Percentiles rank a stretch among this genome's conserved stretches.
phyloP scores from a whole-genome alignment of 192 early-diverging fungal genomes.

The Coemansia sp. region DNA sequence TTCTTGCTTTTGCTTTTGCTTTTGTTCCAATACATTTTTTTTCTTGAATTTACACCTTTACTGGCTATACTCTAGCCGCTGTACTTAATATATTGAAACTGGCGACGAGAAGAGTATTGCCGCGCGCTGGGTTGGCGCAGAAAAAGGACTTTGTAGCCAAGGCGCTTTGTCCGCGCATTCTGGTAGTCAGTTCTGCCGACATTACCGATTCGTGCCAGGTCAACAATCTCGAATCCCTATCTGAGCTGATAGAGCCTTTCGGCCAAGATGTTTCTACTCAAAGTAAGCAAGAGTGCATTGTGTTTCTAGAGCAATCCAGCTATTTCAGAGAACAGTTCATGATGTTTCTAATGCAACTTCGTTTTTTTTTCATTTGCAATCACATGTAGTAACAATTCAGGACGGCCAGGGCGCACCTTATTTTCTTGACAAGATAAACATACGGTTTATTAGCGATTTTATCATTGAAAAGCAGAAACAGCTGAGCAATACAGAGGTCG shows the following conservation, averaged over 20 bases:
- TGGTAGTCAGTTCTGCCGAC: conserved; percentile 31
- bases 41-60: not conserved
- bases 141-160: conserved; percentile 52
- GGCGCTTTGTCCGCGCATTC: conserved; percentile 51
- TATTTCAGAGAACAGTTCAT: too few relatives aligned
- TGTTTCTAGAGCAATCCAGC: not conserved
- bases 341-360: not conserved
- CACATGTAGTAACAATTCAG: conserved; percentile 47
- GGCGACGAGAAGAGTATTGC: conserved; percentile 51
- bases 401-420: conserved; percentile 54
- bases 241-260: conserved; percentile 52
- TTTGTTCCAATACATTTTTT: not conserved
- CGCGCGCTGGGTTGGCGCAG: conserved; percentile 42
- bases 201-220: conserved; percentile 32
- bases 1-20: not conserved
- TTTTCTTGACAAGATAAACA: conserved; percentile 50
- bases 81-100: conserved; percentile 12
- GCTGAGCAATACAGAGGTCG: conserved; percentile 23
- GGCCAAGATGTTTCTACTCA: conserved; percentile 53
- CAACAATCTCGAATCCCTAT: conserved; percentile 38
- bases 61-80: not conserved
- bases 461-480: conserved; percentile 17
- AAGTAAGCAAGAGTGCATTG: conserved; percentile 23
- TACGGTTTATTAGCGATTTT: conserved; percentile 45
- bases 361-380: not conserved